phyloP scores from a whole-genome alignment of 2,329 filamentous ascomycete genomes.

The Fusarium hostae region DNA sequence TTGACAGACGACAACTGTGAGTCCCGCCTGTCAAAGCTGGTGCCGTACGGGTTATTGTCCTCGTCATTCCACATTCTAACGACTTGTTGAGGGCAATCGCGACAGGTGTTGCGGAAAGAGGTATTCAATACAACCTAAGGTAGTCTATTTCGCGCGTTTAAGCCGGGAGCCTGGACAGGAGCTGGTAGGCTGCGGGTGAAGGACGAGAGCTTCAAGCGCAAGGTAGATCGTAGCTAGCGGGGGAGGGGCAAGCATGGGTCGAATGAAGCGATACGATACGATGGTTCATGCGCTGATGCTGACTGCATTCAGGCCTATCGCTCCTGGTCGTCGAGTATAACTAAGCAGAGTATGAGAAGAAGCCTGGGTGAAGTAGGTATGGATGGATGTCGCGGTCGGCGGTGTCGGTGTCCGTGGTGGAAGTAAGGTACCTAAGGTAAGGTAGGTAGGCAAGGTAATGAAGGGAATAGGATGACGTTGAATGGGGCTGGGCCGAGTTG shows the following conservation, averaged over 20 bases:
- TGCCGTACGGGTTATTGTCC: constrained; percentile 94
- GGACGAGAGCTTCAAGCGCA: constrained; percentile 36
- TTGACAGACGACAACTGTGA: constrained; percentile 77
- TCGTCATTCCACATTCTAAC: constrained; percentile 95
- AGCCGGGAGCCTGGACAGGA: constrained; percentile 32
- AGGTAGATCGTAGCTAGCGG: constrained; percentile 36
- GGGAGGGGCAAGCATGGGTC: constrained; percentile 37
- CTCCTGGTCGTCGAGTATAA: constrained; percentile 16
- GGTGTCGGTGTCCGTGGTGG: constrained; percentile 23
- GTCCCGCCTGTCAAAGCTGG: constrained; percentile 88
- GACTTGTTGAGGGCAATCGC: constrained; percentile 23
- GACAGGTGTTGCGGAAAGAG: constrained; percentile 8
- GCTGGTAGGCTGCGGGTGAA: constrained; percentile 11
- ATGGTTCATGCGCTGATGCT: constrained; percentile 16
- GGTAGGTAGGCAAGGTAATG: constrained; percentile 9
- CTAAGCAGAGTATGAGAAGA: neutral
- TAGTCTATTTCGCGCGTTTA: constrained; percentile 27
- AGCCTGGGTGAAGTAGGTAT: neutral
- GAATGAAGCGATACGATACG: constrained; percentile 20
- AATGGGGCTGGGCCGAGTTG: constrained; percentile 34
- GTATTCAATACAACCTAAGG: neutral
- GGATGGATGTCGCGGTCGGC: constrained; percentile 24
- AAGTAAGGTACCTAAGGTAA: neutral
- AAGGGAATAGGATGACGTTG: constrained; percentile 41
- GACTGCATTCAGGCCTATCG: constrained; percentile 28